Percentiles rank a stretch among this genome's conserved stretches.
Evolutionary conservation across 140 eudicot genomes (phyloP).

Genomic region (Cichorium intybus): DNA sequence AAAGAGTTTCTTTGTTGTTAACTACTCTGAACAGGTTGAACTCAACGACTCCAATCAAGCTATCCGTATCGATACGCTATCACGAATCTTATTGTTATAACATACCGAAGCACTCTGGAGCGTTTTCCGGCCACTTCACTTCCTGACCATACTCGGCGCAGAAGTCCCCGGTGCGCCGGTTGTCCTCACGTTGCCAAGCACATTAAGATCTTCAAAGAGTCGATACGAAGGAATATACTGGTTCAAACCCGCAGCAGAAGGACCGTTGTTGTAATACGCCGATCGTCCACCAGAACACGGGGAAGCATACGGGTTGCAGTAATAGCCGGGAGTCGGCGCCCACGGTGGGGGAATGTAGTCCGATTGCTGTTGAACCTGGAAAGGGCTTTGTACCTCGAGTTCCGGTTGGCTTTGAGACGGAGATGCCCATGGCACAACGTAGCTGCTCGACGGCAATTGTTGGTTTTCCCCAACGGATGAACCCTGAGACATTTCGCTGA

Average conservation of each 20-base stretch:
- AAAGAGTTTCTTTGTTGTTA: not conserved
- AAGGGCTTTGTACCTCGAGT: constrained; percentile 21
- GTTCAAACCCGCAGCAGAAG: constrained; percentile 47
- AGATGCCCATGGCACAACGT: constrained; percentile 95
- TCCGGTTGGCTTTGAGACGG: constrained; percentile 32
- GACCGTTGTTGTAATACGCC: constrained; percentile 23
- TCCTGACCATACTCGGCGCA: constrained; percentile 57
- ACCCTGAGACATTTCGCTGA: constrained; percentile 12
- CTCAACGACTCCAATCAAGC: not conserved
- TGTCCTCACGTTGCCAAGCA: constrained; percentile 52
- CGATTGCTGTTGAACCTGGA: constrained; percentile 34
- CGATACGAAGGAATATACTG: constrained; percentile 78
- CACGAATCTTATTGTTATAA: not conserved
- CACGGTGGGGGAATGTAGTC: constrained; percentile 91
- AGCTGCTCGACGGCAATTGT: constrained; percentile 39
- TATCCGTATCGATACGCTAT: not conserved
- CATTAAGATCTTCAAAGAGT: constrained; percentile 93
- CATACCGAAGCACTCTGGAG: not conserved
- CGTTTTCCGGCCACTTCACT: constrained; percentile 23
- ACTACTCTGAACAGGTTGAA: not conserved
- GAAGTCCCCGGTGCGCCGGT: constrained; percentile 49
- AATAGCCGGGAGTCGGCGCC: constrained; percentile 90
- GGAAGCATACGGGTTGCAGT: constrained; percentile 39
- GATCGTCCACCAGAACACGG: constrained; percentile 19
- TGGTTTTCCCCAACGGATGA: constrained; percentile 22